Evolutionary conservation across 192 early-diverging fungal species (phyloP).

Genomic region (Umbelopsis vinacea): DNA sequence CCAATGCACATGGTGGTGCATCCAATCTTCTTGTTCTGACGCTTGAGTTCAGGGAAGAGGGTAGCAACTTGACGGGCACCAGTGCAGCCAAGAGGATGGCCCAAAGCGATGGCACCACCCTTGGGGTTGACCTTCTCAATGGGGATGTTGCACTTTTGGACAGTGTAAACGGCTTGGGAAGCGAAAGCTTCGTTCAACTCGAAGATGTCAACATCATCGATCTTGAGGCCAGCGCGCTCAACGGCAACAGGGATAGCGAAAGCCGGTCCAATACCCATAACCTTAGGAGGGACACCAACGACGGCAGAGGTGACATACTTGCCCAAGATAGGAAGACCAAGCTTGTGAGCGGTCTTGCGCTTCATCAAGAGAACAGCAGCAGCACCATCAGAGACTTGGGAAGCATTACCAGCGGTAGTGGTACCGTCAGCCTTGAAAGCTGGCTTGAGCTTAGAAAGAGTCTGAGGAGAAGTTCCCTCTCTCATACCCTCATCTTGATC

Average conservation of each 20-base stretch:
- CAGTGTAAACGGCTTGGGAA: constrained; percentile 92
- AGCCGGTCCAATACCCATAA: constrained; percentile 98
- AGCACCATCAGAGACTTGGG: constrained; percentile 98
- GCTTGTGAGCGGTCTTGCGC: constrained; percentile 86
- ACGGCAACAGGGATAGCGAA: constrained; percentile 90
- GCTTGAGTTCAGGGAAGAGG: constrained; percentile 89
- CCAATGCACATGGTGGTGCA: constrained; percentile 94
- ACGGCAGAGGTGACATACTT: constrained; percentile 86
- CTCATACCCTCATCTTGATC: constrained; percentile 93
- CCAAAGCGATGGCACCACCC: constrained; percentile 98
- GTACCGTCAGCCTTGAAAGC: constrained; percentile 86
- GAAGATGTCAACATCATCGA: constrained; percentile 83
- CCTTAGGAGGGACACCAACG: constrained; percentile 88
- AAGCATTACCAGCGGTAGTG: constrained; percentile 95
- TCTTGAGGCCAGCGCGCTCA: constrained; percentile 74
- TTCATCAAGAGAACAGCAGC: constrained; percentile 96
- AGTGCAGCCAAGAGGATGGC: constrained; percentile 90
- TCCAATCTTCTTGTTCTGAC: constrained; percentile 83
- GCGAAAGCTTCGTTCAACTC: constrained; percentile 99
- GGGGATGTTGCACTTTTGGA: constrained; percentile 85
- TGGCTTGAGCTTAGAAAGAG: constrained; percentile 81
- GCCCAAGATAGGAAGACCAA: constrained; percentile 84
- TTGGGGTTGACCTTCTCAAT: constrained; percentile 95
- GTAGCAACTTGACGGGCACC: constrained; percentile 98
- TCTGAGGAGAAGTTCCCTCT: constrained; percentile 76